Base-by-base conservation (phyloP, 169 alveolate genomes). In the Amoebophrya sp. region DNA sequence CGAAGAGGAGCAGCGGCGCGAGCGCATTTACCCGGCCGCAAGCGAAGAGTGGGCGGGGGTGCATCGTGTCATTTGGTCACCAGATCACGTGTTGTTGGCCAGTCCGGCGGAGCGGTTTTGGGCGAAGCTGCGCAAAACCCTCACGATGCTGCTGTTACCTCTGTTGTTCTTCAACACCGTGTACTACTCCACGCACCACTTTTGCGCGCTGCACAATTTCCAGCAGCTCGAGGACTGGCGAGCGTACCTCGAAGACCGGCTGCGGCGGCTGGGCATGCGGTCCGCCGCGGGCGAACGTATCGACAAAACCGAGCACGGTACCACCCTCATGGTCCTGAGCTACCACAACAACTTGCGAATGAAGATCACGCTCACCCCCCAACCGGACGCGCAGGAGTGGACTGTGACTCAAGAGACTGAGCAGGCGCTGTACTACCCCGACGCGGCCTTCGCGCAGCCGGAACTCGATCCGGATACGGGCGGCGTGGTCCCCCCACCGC, bases 1-100 rank as follows among this genome's bases (percentile, higher is more conserved):
- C 38, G 83, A 66, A 25, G 83, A 66, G 83, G 83, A 66, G 32
- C 35, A 66, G 83, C 83, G 83, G 83, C 83, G 83, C 83, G 83
- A 2, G 39, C 1, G 18, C 7, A 7, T 66, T 7, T 66, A 66
- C 35, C 83, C 83, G 83, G 32, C 83, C 18, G 66, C 66, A 47
- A 47, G 66, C 66, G 18, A 47, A 18, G 18, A 7, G 7, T 47
- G 7, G 7, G 39, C 38, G 83, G 18, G 83, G 83, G 10, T 66
- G 7, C 83, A 66, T 25, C 83, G 83, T 25, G 35, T 66, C 10
- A 7, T 66, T 2, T 66, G 83, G 83, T 66, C 32, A 2, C 83
- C 83, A 2, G 83, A 66, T 25, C 83, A 25, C 83, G 35, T 66
- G 83, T 1, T 66, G 29, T 25, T 66, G 83, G 18, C 32, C 32